Conservation (phyloP, 139 green algal species). For the Trebouxia sp. region DNA sequence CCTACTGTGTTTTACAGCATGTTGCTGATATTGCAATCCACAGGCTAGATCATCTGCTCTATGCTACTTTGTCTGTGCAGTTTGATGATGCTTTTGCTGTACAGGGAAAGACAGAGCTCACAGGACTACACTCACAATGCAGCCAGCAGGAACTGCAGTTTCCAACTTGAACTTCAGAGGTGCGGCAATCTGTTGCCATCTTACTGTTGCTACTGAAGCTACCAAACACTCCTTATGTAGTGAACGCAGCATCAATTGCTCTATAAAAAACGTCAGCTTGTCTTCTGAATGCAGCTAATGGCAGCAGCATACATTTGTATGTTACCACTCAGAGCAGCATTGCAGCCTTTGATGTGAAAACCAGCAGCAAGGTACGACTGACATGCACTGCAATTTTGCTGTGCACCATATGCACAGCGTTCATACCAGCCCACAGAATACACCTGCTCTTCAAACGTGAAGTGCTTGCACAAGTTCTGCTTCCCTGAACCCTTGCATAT, state of each 20-base stretch:
- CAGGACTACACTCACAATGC: not conserved
- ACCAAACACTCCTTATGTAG: not conserved
- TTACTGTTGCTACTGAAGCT: not conserved
- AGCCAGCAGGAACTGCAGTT: not conserved
- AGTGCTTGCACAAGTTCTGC: no score
- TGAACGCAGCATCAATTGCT: slow-evolving; percentile 69
- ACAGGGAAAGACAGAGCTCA: slow-evolving; percentile 3
- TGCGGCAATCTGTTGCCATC: not conserved
- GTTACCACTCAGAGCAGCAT: not conserved
- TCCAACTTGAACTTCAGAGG: not conserved
- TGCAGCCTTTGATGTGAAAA: slow-evolving; percentile 31
- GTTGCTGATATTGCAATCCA: not conserved
- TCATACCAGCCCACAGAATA: no score
- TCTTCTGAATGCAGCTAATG: slow-evolving; percentile 43
- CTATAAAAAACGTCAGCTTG: slow-evolving; percentile 64
- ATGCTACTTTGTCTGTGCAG: not conserved
- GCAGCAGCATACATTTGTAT: slow-evolving; percentile 32
- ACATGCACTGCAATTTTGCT: not conserved
- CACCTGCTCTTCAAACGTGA: no score
- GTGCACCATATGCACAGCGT: no score
- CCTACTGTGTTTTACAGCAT: not conserved
- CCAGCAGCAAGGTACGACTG: not conserved
- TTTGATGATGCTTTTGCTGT: not conserved
- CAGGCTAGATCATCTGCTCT: not conserved
- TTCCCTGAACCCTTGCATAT: no score